phyloP scores from a whole-genome alignment of 2,329 filamentous ascomycete species.

The Ceratocystis ficicola region DNA sequence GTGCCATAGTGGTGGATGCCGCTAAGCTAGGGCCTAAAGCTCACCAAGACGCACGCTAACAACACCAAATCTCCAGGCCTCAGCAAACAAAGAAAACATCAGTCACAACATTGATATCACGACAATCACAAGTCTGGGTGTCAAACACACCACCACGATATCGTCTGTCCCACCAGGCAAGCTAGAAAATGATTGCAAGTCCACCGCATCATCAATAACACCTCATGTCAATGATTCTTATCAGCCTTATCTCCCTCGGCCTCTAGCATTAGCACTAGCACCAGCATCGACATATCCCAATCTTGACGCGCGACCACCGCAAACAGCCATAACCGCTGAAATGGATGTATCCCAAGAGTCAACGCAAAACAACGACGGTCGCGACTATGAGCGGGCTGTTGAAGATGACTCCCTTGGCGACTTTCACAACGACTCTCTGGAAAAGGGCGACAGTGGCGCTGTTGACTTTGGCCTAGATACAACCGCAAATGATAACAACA shows the following conservation, averaged over 20 bases:
- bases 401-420: slow-evolving; percentile 22
- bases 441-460: slow-evolving; percentile 24
- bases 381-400: slow-evolving; percentile 42
- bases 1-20: background rate
- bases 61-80: background rate
- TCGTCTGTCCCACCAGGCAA: background rate
- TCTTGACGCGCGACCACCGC: background rate
- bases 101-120: background rate
- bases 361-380: slow-evolving; percentile 45
- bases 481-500: slow-evolving; percentile 34
- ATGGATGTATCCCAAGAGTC: slow-evolving; percentile 29
- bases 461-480: slow-evolving; percentile 26
- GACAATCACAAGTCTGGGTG: background rate
- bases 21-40: slow-evolving; percentile 8
- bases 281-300: background rate
- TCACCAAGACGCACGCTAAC: background rate
- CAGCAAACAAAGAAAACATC: background rate
- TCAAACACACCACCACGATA: background rate
- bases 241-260: background rate
- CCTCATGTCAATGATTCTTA: background rate
- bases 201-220: background rate
- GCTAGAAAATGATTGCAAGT: background rate
- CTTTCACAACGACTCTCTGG: slow-evolving; percentile 26
- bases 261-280: background rate
- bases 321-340: slow-evolving; percentile 8